Evolutionary conservation across 1,139 yeast species (phyloP).

Genomic region (Blastobotrys illinoisensis): DNA sequence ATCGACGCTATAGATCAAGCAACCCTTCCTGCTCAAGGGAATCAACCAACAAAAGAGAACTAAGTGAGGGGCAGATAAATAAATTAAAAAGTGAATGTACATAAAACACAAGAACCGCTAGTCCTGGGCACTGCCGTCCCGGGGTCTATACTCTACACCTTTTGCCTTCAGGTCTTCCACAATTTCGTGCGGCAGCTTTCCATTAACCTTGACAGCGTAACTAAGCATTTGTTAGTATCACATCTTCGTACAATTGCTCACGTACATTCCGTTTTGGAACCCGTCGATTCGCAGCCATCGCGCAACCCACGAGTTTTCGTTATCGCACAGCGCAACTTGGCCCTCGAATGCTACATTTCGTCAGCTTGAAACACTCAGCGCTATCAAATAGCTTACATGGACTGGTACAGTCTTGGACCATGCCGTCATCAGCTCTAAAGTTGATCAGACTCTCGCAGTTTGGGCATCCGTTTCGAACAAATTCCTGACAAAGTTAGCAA

Average conservation of each 20-base stretch:
- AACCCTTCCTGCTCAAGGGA: background rate
- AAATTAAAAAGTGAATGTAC: background rate
- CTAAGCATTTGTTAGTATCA: constrained; percentile 2
- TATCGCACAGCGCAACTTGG: constrained; percentile 82
- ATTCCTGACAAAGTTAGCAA: constrained; percentile 36
- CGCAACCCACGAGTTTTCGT: constrained; percentile 91
- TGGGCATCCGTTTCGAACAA: constrained; percentile 89
- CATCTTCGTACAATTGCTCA: background rate
- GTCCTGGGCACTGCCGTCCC: constrained; percentile 93
- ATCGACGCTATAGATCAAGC: background rate
- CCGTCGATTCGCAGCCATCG: constrained; percentile 92
- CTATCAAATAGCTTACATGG: constrained; percentile 45
- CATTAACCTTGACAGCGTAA: constrained; percentile 87
- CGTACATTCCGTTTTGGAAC: constrained; percentile 73
- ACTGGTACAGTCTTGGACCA: constrained; percentile 87
- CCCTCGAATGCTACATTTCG: constrained; percentile 69
- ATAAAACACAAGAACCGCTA: constrained; percentile 27
- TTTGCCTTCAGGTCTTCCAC: constrained; percentile 65
- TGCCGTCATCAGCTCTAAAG: constrained; percentile 75
- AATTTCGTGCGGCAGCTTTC: constrained; percentile 84
- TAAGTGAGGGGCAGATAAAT: background rate
- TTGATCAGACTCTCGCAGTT: constrained; percentile 86
- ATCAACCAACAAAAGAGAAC: no score
- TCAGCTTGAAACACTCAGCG: background rate
- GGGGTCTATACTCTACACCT: constrained; percentile 81